A percentile compares a stretch with the other conserved stretches of the same genome.
These are phyloP conservation scores for Zarea fungicola DNA, from an alignment of 2,329 filamentous ascomycete genomes.

Conservation along the genomic window DNA sequence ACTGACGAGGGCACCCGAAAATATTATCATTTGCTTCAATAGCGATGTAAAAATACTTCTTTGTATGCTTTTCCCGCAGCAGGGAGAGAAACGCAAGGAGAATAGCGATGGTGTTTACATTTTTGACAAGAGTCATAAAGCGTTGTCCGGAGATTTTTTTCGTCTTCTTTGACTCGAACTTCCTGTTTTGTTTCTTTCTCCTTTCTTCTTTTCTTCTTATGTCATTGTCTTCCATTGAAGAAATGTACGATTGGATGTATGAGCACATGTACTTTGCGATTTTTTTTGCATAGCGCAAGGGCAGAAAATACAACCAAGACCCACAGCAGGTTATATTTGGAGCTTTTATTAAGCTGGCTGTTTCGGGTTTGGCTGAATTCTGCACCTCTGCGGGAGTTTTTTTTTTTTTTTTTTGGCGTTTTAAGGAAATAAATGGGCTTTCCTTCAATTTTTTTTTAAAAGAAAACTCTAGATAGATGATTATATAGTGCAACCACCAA, in stretches of 20 bases:
- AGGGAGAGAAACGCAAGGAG: neutral
- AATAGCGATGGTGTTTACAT: conserved; percentile 7
- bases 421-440: neutral
- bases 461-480: conserved; percentile 17
- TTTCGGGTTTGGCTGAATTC: no score
- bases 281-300: conserved; percentile 8
- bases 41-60: conserved; percentile 4
- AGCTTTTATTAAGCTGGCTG: no score
- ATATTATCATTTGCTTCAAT: neutral
- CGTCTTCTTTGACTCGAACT: neutral
- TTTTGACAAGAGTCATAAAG: conserved; percentile 7
- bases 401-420: no score
- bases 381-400: neutral
- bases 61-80: neutral
- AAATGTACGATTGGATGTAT: conserved; percentile 15
- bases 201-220: neutral
- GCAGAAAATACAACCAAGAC: neutral
- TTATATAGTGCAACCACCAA: conserved; percentile 17
- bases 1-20: no score
- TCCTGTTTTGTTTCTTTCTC: neutral
- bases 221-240: conserved; percentile 14
- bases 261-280: conserved; percentile 9
- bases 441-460: conserved; percentile 10
- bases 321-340: neutral
- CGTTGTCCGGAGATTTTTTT: conserved; percentile 3